These are phyloP conservation scores for Mycena vitilis DNA, from an alignment of 768 basidiomycete species.

Conservation along the genomic window DNA sequence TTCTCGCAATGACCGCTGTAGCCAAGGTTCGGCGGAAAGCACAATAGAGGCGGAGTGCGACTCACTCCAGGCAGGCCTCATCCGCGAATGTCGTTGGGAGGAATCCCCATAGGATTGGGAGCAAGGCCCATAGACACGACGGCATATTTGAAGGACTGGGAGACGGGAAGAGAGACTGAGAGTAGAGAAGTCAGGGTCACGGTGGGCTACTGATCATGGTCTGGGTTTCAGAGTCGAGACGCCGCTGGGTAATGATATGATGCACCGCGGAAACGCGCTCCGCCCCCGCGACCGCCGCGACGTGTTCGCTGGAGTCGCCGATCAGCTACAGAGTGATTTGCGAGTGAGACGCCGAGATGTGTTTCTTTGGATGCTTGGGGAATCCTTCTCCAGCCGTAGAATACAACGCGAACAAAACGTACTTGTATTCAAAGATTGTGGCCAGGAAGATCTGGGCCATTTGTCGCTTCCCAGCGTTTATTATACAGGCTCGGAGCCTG, in stretches of 20 bases:
- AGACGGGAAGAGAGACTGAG: not conserved
- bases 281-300: not conserved
- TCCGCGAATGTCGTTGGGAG: not conserved
- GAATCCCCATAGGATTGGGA: not conserved
- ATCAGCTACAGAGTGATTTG: not conserved
- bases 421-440: too few species aligned
- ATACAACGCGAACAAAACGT: not conserved
- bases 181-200: not conserved
- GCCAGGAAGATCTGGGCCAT: too few species aligned
- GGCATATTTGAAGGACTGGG: not conserved
- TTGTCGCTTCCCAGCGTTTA: too few species aligned
- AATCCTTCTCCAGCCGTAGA: not conserved
- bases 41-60: not conserved
- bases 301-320: not conserved
- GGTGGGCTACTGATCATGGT: too few species aligned
- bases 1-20: not conserved
- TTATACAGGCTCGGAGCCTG: too few species aligned
- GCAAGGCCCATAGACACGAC: not conserved
- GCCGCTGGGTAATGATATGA: not conserved
- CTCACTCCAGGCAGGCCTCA: not conserved
- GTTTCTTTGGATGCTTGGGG: not conserved
- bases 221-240: not conserved
- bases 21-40: not conserved
- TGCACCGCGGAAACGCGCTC: slow-evolving; percentile 1
- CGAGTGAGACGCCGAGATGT: not conserved